phyloP scores from a whole-genome alignment of 176 grass and related monocot species.

The Carex cristatella region DNA sequence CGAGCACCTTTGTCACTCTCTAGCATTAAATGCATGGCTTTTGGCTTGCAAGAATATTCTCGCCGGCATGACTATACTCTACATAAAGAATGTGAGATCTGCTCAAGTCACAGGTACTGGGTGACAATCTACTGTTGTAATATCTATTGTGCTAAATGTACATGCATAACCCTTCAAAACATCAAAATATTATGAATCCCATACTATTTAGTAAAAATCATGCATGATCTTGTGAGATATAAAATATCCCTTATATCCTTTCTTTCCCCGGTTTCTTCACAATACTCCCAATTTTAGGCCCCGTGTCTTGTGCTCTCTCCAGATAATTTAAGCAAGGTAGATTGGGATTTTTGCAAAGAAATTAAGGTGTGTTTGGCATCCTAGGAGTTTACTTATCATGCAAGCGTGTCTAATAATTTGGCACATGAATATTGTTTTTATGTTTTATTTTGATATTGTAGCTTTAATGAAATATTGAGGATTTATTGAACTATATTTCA shows the following conservation, averaged over 20 bases:
- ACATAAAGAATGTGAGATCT: conserved; percentile 9
- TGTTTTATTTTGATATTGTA: not conserved
- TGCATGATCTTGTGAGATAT: not conserved
- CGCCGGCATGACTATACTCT: conserved; percentile 9
- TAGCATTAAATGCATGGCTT: conserved; percentile 22
- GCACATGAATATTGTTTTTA: not conserved
- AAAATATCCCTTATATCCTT: not conserved
- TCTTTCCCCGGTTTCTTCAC: not conserved
- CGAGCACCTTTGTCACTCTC: not conserved
- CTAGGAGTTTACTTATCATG: not conserved
- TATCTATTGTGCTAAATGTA: not conserved
- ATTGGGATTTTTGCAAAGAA: not conserved
- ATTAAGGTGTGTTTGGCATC: not conserved
- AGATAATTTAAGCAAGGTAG: not conserved
- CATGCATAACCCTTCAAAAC: not conserved
- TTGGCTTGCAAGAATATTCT: conserved; percentile 21
- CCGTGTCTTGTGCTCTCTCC: not conserved
- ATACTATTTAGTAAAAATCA: not conserved
- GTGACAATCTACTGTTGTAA: not conserved
- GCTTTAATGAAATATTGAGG: not conserved
- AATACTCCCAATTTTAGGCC: not conserved
- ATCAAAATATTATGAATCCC: not conserved
- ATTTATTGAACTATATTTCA: not conserved
- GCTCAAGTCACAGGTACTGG: conserved; percentile 1
- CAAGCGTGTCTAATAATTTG: not conserved